Evolutionary conservation across 78 protist genomes (phyloP).

Genomic region (Dictyostelium capitatum): DNA sequence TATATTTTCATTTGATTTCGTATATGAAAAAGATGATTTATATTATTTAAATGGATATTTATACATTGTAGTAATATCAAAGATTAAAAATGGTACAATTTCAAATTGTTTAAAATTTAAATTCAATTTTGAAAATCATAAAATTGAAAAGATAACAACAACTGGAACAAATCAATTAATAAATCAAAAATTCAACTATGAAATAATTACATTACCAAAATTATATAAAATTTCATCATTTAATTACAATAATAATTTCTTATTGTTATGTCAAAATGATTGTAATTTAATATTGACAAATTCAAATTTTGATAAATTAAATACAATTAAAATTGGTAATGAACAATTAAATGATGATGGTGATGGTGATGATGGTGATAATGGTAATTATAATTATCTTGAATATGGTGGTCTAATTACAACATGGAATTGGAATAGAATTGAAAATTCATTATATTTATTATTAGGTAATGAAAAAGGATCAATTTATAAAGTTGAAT

Average conservation of each 20-base stretch:
- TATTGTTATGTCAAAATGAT: neutral
- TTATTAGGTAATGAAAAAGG: conserved; percentile 10
- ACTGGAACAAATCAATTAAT: neutral
- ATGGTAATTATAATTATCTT: neutral
- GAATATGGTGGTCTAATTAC: conserved; percentile 13
- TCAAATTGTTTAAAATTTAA: neutral
- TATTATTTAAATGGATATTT: neutral
- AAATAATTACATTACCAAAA: neutral
- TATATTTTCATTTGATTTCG: neutral
- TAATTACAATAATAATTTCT: conserved; percentile 10
- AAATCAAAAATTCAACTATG: neutral
- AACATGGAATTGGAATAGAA: neutral
- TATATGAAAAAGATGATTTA: conserved; percentile 11
- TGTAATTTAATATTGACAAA: neutral
- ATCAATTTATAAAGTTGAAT: neutral
- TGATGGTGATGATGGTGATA: neutral
- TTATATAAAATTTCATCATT: neutral
- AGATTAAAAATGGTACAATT: neutral
- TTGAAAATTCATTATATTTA: neutral
- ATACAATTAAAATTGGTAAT: neutral
- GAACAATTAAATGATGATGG: neutral
- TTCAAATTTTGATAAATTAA: conserved; percentile 12
- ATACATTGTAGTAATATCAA: neutral
- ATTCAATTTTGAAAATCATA: conserved; percentile 9
- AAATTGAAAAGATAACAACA: neutral